Base-by-base conservation (phyloP, 495 filamentous ascomycete genomes). In the Xylaria cubensis region DNA sequence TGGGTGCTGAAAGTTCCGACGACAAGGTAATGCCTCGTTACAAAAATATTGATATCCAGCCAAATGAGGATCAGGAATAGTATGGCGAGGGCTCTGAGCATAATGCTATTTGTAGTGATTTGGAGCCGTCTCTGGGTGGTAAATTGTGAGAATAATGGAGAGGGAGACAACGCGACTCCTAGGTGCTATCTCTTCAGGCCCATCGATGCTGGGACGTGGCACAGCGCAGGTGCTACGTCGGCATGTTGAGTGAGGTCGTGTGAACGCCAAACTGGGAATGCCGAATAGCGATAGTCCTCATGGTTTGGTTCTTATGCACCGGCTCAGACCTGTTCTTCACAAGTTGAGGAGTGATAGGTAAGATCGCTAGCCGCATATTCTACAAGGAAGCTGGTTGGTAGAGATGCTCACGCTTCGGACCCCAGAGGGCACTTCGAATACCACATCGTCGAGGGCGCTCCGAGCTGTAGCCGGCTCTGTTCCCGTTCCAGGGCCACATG, bases 1-100 rank as follows among this genome's bases (percentile, higher is more conserved):
- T 76, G 69, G 2, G 77, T 76, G 32, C 66, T 70, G 41, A 79
- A 80, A n/a, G 75, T 74, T 50, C 77, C 76, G 32, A 77, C 69
- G 46, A 79, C 56, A 1, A 80, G 63, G 2, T 73, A 65, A 64
- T 77, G 77, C 53, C 68, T 70, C 0, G 75, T 51, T 56, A 73
- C 74, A n/a, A 64, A 36, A 13, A 58, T 68, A 42, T 69, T 36
- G 46, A 65, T 61, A 12, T 50, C 46, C 32, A 73, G 4, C 24
- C 70, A 32, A 10, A 44, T 7, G 46, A 55, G 32, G 15, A 21
- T 3, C 8, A 64, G 15, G 34, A 48, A n/a, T 19, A 65, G 7
- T 9, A 29, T 10, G 29, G 24, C 15, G 29, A 50, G 9, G 7
- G 32, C 4, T 1, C 46, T n/a, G 44, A 53, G 19, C 32, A 70